Evolutionary conservation across 139 green algal genomes (phyloP).

Genomic region (Tetraselmis chui): DNA sequence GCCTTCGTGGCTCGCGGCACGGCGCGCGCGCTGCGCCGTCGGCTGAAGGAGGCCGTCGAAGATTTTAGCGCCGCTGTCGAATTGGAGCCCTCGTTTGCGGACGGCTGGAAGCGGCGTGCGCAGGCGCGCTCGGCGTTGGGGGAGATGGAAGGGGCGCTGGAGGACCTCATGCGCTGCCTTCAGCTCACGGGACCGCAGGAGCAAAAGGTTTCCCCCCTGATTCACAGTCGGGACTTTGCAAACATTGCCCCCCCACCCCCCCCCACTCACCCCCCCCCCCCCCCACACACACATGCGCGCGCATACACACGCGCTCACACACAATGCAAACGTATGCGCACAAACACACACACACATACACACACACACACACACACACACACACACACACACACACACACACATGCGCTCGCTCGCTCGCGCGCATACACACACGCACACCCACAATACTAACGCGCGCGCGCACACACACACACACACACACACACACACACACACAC

Average conservation of each 20-base stretch:
- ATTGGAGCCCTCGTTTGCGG: conserved; percentile 52
- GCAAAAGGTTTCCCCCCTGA: background rate
- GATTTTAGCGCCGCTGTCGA: conserved; percentile 74
- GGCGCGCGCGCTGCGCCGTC: conserved; percentile 51
- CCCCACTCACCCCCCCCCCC: background rate
- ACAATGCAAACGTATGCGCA: too few species aligned
- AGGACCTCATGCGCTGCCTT: background rate
- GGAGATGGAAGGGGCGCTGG: conserved; percentile 38
- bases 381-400: too few species aligned
- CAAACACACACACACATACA: too few species aligned
- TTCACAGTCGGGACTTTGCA: too few species aligned
- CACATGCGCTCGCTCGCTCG: too few species aligned
- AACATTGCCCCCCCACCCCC: background rate
- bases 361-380: too few species aligned
- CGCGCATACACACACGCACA: too few species aligned
- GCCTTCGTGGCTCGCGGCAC: conserved; percentile 67
- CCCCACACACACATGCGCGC: too few species aligned
- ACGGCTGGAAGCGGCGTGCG: conserved; percentile 70
- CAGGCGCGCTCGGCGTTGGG: conserved; percentile 68
- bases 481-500: too few species aligned
- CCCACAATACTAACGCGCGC: too few species aligned
- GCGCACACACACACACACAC: too few species aligned
- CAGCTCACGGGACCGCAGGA: background rate
- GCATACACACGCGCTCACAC: too few species aligned
- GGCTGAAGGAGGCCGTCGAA: conserved; percentile 53